phyloP scores from a whole-genome alignment of 148 eudicot species.

The Arctostaphylos glauca region DNA sequence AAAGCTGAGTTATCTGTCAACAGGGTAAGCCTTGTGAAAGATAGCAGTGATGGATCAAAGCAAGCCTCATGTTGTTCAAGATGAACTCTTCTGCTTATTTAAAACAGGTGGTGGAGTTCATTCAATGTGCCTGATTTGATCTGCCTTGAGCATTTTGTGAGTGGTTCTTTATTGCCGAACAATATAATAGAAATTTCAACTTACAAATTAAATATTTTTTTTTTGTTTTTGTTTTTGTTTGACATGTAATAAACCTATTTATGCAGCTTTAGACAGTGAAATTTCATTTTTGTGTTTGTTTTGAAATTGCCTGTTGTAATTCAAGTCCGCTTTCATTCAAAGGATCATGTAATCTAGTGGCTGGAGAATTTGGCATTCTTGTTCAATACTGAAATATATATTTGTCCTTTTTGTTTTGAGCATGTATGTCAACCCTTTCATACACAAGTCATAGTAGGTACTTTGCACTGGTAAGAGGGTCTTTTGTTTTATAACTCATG shows the following conservation, averaged over 20 bases:
- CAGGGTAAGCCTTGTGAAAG: constrained; percentile 56
- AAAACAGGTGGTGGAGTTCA: background rate
- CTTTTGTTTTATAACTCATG: too few species aligned
- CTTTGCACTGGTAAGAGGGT: too few species aligned
- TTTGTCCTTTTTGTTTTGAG: background rate
- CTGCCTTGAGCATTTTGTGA: background rate
- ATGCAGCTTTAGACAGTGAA: constrained; percentile 1
- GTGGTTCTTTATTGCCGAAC: background rate
- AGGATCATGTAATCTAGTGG: background rate
- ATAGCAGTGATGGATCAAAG: constrained; percentile 34
- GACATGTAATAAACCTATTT: constrained; percentile 7
- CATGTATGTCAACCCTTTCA: background rate
- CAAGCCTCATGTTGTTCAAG: constrained; percentile 52
- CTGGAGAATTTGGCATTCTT: background rate
- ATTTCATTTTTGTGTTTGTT: background rate
- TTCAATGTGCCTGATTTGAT: background rate
- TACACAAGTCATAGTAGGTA: background rate
- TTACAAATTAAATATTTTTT: background rate
- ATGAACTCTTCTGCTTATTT: constrained; percentile 13
- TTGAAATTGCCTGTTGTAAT: background rate
- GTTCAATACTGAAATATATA: background rate
- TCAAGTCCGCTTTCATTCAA: background rate
- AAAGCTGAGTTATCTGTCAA: constrained; percentile 61
- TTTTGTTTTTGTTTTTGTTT: background rate
- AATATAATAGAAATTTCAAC: background rate